Conservation (phyloP, 2,329 filamentous ascomycete genomes). For the Penicillium decumbens region DNA sequence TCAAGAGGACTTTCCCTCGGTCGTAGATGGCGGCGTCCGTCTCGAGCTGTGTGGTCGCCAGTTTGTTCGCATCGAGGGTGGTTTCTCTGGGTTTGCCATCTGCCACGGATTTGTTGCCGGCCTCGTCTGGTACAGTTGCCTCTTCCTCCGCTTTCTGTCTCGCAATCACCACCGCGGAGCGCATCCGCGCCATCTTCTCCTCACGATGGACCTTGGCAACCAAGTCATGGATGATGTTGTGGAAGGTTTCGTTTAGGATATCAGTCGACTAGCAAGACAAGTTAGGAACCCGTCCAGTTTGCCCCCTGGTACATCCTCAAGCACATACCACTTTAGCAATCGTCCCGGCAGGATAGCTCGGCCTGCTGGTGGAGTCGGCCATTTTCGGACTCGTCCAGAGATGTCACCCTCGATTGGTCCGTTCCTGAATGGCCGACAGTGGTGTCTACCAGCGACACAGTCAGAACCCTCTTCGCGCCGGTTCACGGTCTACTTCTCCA, state of each 20-base stretch:
- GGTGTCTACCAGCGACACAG: slow-evolving; percentile 24
- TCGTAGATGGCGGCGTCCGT: slow-evolving; percentile 52
- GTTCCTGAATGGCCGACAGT: slow-evolving; percentile 16
- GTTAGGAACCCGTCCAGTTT: neutral
- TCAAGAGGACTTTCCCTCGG: slow-evolving; percentile 50
- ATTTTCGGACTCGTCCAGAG: slow-evolving; percentile 23
- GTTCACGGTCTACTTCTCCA: slow-evolving; percentile 23
- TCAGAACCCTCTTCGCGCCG: slow-evolving; percentile 20
- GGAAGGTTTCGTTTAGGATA: slow-evolving; percentile 55
- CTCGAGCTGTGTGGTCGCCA: slow-evolving; percentile 40
- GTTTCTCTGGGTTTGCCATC: slow-evolving; percentile 30
- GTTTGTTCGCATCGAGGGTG: slow-evolving; percentile 34
- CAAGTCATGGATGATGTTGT: slow-evolving; percentile 58
- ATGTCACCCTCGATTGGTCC: slow-evolving; percentile 6
- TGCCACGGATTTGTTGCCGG: slow-evolving; percentile 29
- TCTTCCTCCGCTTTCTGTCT: slow-evolving; percentile 44
- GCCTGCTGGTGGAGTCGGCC: slow-evolving; percentile 29
- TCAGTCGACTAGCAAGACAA: slow-evolving; percentile 21
- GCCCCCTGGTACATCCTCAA: neutral
- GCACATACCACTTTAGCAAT: slow-evolving; percentile 41
- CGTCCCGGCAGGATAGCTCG: slow-evolving; percentile 34
- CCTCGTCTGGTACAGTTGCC: slow-evolving; percentile 29
- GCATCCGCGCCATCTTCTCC: slow-evolving; percentile 58
- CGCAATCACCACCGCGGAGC: slow-evolving; percentile 45
- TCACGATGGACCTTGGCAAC: slow-evolving; percentile 56